phyloP scores from a whole-genome alignment of 148 eudicot species.

The Persicaria maculosa region DNA sequence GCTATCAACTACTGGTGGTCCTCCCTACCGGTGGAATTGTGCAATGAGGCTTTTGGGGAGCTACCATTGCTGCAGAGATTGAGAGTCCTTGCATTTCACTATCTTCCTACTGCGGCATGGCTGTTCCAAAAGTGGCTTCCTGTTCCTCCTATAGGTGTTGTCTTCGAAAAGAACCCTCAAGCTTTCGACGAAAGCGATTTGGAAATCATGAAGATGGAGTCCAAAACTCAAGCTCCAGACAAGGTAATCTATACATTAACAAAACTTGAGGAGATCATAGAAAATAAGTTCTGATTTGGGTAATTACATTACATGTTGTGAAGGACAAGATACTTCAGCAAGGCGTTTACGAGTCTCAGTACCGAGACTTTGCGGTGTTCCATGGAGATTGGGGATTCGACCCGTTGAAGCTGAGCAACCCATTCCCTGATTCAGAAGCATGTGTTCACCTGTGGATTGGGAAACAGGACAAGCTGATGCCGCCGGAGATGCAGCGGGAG shows the following conservation, averaged over 20 bases:
- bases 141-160: neutral
- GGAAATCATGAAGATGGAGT: neutral
- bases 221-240: neutral
- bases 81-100: neutral
- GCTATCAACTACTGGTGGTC: conserved; percentile 15
- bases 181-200: neutral
- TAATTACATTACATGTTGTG: neutral
- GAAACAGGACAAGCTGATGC: conserved; percentile 20
- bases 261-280: neutral
- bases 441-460: conserved; percentile 29
- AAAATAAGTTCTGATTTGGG: neutral
- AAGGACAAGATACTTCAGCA: conserved; percentile 20
- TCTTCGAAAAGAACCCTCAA: neutral
- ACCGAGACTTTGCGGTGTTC: conserved; percentile 17
- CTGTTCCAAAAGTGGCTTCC: neutral
- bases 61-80: neutral
- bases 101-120: neutral
- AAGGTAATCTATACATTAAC: neutral
- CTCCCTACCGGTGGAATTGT: conserved; percentile 5
- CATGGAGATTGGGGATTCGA: conserved; percentile 29
- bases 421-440: conserved; percentile 10
- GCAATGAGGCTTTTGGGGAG: neutral
- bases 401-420: conserved; percentile 17
- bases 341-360: conserved; percentile 19
- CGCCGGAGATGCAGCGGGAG: conserved; percentile 13